Evolutionary conservation across 108 stramenopile genomes (phyloP), one percentile per base, ranked within the genome.

Genomic region (Nitzschia palea): DNA sequence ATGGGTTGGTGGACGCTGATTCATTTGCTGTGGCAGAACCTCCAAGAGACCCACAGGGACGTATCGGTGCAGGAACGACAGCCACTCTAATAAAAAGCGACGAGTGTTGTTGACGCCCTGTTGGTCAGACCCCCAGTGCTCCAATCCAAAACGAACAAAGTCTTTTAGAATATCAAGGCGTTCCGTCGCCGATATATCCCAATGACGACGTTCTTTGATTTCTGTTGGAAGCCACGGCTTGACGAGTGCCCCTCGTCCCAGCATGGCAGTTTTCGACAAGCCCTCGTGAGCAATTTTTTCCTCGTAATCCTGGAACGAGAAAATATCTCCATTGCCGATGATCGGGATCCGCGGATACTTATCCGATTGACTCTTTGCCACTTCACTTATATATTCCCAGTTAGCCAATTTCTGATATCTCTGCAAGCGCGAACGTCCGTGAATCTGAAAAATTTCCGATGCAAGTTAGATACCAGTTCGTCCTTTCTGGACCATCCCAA

Each of bases 181-280:
- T 63, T 99, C 98, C 2, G 90, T 53, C 12, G 95, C 89, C 28
- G 90, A 91, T 23, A 98, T 98, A 73, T 99, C 98, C 93, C 90
- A 95, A 66, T 96, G 82, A 3, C 95, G 66, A 23, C 86, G 71
- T 71, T 97, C 97, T 72, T 99, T 98, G 48, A 99, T 96, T 66
- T 99, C 98, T 3, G 84, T 97, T 4, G 97, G 96, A 25, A 99
- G 78, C 98, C 98, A 99, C 2, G 98, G 98, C 77, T 98, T 98
- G 75, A 98, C 97, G 44, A 99, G 80, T 2, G 97, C 97, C 42
- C 98, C 98, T 44, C 97, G 79, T 25, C 80, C 99, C 4, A 99
- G 79, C 99, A 99, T 99, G 22, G 96, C 96, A 30, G 95, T 95
- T 9, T 80, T 74, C 3, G 78, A 74, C 14, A 96, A 27, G 42